Evolutionary conservation across 441 rosid genomes (phyloP).

Genomic region (Bruguiera hainesii): DNA sequence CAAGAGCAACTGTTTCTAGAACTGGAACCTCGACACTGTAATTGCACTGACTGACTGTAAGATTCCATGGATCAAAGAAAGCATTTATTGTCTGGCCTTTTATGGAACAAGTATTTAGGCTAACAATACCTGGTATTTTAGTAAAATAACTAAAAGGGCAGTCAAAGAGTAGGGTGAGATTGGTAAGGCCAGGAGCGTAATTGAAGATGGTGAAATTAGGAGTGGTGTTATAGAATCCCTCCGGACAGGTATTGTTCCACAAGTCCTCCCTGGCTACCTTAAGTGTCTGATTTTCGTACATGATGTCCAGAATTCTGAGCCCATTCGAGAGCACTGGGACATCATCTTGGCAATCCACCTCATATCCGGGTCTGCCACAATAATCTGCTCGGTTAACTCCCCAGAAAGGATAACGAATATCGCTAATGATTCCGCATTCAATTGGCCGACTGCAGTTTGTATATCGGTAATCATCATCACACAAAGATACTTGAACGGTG

Average conservation of each 20-base stretch:
- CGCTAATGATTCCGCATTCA: constrained; percentile 13
- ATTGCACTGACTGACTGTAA: constrained; percentile 1
- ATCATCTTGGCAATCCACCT: constrained; percentile 11
- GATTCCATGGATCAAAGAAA: background rate
- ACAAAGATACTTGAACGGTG: background rate
- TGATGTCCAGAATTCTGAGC: constrained; percentile 21
- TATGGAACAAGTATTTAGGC: background rate
- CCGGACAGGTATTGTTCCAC: constrained; percentile 17
- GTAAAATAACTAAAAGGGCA: background rate
- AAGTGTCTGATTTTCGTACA: constrained; percentile 6
- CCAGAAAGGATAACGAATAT: constrained; percentile 25
- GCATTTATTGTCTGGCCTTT: constrained; percentile 5
- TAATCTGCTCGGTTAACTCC: constrained; percentile 3
- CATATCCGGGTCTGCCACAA: constrained; percentile 20
- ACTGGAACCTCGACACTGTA: constrained; percentile 22
- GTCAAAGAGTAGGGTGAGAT: constrained; percentile 24
- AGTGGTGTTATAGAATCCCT: constrained; percentile 11
- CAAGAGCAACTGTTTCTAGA: constrained; percentile 9
- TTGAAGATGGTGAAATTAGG: constrained; percentile 19
- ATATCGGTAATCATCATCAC: background rate
- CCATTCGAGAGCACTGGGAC: background rate
- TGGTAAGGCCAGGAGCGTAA: constrained; percentile 8
- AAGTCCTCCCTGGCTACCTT: constrained; percentile 26
- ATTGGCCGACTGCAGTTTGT: constrained; percentile 14
- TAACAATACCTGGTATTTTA: background rate